Evolutionary conservation across 352 stramenopile genomes (phyloP).

Genomic region (Blastocystis sp.): DNA sequence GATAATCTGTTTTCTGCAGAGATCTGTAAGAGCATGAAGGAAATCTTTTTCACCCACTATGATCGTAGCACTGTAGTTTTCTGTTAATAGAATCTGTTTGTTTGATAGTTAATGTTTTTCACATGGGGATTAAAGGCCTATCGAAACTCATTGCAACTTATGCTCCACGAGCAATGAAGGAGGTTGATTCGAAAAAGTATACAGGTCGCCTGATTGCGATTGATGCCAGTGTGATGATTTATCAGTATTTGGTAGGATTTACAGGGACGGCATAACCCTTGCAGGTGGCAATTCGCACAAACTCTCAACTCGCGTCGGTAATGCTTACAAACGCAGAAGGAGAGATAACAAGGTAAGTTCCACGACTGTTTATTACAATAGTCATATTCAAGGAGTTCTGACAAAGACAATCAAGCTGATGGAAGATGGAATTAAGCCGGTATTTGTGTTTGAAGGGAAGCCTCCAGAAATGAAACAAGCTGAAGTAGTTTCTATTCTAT

Average conservation of each 20-base stretch:
- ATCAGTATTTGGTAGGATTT: slow-evolving; percentile 87
- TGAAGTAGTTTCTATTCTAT: slow-evolving; percentile 73
- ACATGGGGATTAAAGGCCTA: slow-evolving; percentile 97
- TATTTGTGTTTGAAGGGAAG: slow-evolving; percentile 99
- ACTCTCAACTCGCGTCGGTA: slow-evolving; percentile 67
- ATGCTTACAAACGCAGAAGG: slow-evolving; percentile 94
- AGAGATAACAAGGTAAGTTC: slow-evolving; percentile 76
- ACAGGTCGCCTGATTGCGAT: slow-evolving; percentile 91
- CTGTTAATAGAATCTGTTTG: background rate
- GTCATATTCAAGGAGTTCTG: slow-evolving; percentile 91
- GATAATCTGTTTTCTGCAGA: background rate
- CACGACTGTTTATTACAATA: slow-evolving; percentile 64
- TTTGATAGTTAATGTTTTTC: background rate
- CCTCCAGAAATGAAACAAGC: slow-evolving; percentile 90
- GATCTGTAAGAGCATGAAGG: background rate
- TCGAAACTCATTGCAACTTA: slow-evolving; percentile 96
- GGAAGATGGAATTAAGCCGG: slow-evolving; percentile 89
- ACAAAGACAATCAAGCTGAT: slow-evolving; percentile 96
- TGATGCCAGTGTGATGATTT: slow-evolving; percentile 97
- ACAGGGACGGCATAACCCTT: background rate
- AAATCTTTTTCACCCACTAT: slow-evolving; percentile 41
- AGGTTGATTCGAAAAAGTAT: slow-evolving; percentile 71
- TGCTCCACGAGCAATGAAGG: slow-evolving; percentile 86
- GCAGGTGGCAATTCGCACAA: slow-evolving; percentile 37
- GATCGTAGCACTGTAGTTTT: slow-evolving; percentile 10